Evolutionary conservation across 257 asterid species (phyloP).

Genomic region (Ligustrum vulgare): DNA sequence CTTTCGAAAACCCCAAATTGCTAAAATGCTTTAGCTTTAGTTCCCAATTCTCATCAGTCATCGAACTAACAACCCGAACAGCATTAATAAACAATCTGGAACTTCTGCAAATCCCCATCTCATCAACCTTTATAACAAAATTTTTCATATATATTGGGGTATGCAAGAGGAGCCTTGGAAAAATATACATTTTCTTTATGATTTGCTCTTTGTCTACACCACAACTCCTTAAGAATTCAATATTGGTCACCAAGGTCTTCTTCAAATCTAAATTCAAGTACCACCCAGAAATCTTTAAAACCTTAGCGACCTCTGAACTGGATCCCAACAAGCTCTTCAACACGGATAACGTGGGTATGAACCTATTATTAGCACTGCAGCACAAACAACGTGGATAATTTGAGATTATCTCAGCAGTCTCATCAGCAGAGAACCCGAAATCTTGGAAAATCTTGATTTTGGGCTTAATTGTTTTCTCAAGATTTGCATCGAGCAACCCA

Average conservation of each 20-base stretch:
- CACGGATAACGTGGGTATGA: constrained; percentile 27
- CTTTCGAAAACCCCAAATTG: constrained; percentile 24
- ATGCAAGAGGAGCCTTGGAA: constrained; percentile 31
- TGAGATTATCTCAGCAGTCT: constrained; percentile 29
- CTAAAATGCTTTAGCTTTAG: constrained; percentile 19
- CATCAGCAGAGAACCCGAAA: constrained; percentile 27
- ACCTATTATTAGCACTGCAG: constrained; percentile 19
- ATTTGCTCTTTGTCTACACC: constrained; percentile 32
- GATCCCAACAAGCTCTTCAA: constrained; percentile 31
- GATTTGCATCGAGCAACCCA: constrained; percentile 15
- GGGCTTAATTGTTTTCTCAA: constrained; percentile 37
- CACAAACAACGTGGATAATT: constrained; percentile 18
- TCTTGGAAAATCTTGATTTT: constrained; percentile 34
- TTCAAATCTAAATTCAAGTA: constrained; percentile 24
- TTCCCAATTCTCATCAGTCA: constrained; percentile 24
- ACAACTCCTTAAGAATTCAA: constrained; percentile 33
- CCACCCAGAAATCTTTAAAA: constrained; percentile 18
- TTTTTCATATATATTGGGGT: constrained; percentile 32
- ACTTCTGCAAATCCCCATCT: constrained; percentile 21
- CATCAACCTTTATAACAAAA: constrained; percentile 27
- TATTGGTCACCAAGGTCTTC: constrained; percentile 34
- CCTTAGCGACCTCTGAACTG: constrained; percentile 22
- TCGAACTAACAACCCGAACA: constrained; percentile 18
- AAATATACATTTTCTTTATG: background rate
- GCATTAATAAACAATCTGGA: constrained; percentile 25